These are phyloP conservation scores for Emergomyces africanus DNA, from an alignment of 2,329 filamentous ascomycete genomes.

Conservation along the genomic window DNA sequence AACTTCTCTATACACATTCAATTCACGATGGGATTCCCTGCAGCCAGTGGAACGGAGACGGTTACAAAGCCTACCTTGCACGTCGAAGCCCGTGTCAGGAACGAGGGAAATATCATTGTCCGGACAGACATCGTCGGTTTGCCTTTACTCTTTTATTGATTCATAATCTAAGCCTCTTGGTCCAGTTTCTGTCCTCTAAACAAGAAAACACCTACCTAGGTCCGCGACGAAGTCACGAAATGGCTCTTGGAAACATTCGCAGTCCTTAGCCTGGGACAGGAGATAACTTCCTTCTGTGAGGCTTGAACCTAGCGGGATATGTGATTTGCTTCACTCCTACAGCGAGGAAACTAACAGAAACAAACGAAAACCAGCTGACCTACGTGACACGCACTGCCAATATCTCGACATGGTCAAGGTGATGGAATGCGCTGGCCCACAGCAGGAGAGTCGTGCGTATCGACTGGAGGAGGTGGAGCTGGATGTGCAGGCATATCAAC, in stretches of 20 bases:
- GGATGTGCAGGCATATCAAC: conserved; percentile 32
- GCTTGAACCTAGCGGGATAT: background rate
- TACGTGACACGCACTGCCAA: conserved; percentile 12
- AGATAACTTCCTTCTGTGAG: conserved; percentile 20
- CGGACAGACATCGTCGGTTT: conserved; percentile 21
- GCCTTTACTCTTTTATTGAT: no score
- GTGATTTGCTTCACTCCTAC: background rate
- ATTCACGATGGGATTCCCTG: background rate
- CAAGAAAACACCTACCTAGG: conserved; percentile 10
- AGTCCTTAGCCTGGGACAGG: conserved; percentile 22
- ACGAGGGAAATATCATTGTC: conserved; percentile 14
- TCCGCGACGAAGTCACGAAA: conserved; percentile 24
- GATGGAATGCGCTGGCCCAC: conserved; percentile 26
- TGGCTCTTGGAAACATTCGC: conserved; percentile 26
- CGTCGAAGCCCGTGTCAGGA: conserved; percentile 27
- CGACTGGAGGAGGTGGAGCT: conserved; percentile 23
- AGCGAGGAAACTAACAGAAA: background rate
- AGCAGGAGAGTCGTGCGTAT: conserved; percentile 16
- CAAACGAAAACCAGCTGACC: conserved; percentile 12
- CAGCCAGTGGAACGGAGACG: background rate
- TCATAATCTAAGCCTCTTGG: background rate
- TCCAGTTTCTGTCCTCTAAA: background rate
- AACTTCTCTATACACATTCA: background rate
- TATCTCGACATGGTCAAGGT: conserved; percentile 25
- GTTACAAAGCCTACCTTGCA: conserved; percentile 22